Evolutionary conservation across 129 eudicot genomes (phyloP), one percentile per base, ranked within the genome.

Genomic region (Deinandra increscens): DNA sequence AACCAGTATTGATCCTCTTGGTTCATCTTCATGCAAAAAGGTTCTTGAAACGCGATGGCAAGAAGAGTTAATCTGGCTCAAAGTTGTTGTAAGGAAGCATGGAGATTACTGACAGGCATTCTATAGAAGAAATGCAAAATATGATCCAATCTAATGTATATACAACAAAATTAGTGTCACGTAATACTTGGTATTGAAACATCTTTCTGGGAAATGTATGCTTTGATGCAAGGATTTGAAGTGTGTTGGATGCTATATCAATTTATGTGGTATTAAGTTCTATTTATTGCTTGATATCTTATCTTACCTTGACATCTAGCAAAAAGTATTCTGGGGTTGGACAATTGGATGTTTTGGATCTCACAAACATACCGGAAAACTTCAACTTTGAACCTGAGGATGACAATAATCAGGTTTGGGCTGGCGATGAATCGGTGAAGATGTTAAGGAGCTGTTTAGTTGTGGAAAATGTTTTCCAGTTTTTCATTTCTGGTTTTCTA

Each of bases 11-110:
- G 45, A 18, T 36, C 13, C 13, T 68, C 33, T 17, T 70, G 56
- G 56, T 44, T 43, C 58, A 42, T 29, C 68, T 36, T 62, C 10
- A 72, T 46, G 50, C 29, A 12, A 38, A 48, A 42, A 38, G 38
- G 31, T n/a, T 36, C 4, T 13, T 54, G 26, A 17, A 6, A 22
- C 26, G 15, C 34, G 39, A 20, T 18, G 36, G 14, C 18, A 49
- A 63, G 53, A 70, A 62, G 50, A 11, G 23, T 14, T 63, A 49
- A 49, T 54, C 29, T n/a, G 65, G 41, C 49, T 22, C 12, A 7
- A 60, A 14, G 6, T 71, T 41, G 38, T 14, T 9, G 41, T 66
- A 53, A 15, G 66, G 66, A 19, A 63, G 29, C 69, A 60, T 60
- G 45, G 54, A 3, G 17, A 9, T 48, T 17, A 10, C 56, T 0